Evolutionary conservation across 345 rosid species (phyloP), one percentile per base, ranked within the genome.

Genomic region (Theobroma cacao): DNA sequence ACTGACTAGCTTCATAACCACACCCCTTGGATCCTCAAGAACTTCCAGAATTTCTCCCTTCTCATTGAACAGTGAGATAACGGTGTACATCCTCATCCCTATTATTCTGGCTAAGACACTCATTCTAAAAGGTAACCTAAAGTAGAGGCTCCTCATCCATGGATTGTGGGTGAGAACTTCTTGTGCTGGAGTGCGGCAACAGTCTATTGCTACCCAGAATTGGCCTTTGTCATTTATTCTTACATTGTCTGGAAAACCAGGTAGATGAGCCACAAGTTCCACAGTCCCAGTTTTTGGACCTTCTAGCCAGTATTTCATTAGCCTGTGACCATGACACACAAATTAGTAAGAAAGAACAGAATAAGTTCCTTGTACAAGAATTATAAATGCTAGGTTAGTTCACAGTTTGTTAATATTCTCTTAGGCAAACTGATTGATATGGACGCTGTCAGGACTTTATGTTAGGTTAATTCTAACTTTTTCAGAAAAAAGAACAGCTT

Each of bases 1-100:
- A 71, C 98, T 96, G 55, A 89, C 98, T 6, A 96, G 82, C 85
- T 91, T 90, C 98, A 96, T 94, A 12, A 94, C 98, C n/a, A 74
- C 86, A 0, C 99, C 97, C 17, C 91, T 82, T 67, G 82, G 84
- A 84, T 96, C 99, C 85, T 94, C 99, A 1, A 96, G 93, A 17
- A 96, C 98, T 77, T 96, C 90, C 76, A 91, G 34, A 20, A 96
- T 86, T 67, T 89, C 82, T 28, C 99, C 98, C 0, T 88, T 80
- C 64, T 92, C 95, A 7, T 76, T 53, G 63, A 94, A 83, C 17
- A 87, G 84, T 0, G 98, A 91, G 36, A 96, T 84, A 1, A 91
- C 92, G 0, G 98, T 94, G 86, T 87, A 96, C 99, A 96, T 96
- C 74, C 58, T 93, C 99, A 96, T 96, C 75, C 99, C 99, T 97